Conservation (phyloP, 306 rosid genomes). For the Corylus heterophylla region DNA sequence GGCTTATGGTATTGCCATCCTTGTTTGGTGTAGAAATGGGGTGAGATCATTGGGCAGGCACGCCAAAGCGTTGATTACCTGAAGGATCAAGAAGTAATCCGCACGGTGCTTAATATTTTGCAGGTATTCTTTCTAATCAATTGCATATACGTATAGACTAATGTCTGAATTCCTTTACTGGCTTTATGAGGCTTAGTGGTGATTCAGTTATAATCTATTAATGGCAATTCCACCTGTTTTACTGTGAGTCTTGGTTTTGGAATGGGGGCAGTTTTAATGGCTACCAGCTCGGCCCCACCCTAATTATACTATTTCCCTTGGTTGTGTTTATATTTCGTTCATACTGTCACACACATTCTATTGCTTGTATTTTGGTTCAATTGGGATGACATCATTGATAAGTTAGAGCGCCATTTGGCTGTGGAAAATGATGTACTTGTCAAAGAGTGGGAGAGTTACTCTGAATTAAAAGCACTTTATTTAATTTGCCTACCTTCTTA, state of each 20-base stretch:
- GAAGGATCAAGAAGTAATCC: conserved; percentile 87
- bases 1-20: background rate
- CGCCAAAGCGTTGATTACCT: conserved; percentile 79
- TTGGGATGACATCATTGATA: background rate
- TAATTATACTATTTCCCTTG: background rate
- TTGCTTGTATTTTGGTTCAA: background rate
- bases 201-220: background rate
- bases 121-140: conserved; percentile 54
- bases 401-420: no score
- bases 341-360: no score
- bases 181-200: background rate
- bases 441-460: no score
- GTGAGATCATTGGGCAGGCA: conserved; percentile 90
- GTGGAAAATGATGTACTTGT: no score
- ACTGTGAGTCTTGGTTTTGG: background rate
- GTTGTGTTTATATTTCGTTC: background rate
- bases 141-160: background rate
- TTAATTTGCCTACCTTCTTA: no score
- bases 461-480: no score
- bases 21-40: conserved; percentile 73
- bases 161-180: background rate
- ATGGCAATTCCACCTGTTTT: background rate
- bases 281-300: background rate
- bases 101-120: conserved; percentile 89
- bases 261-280: background rate